phyloP scores from a whole-genome alignment of 345 rosid species.

The Ceriops tagal region DNA sequence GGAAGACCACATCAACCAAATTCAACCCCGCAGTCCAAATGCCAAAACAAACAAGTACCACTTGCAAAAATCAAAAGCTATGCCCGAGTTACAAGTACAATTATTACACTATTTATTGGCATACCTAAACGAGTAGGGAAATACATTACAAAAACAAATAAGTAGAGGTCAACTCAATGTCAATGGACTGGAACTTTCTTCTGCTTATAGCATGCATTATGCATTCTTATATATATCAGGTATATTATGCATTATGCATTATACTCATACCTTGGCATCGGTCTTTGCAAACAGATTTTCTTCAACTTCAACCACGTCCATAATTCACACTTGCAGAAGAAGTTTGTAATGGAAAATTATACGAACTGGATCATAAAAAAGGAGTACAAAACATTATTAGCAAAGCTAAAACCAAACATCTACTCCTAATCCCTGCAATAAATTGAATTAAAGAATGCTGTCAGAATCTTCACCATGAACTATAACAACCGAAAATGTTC shows the following conservation, averaged over 20 bases:
- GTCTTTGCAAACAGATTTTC: slow-evolving; percentile 82
- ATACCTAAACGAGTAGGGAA: background rate
- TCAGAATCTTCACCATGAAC: background rate
- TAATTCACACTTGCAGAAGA: slow-evolving; percentile 38
- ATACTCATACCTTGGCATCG: slow-evolving; percentile 87
- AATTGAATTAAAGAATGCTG: background rate
- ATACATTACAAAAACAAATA: background rate
- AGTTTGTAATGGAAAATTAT: slow-evolving; percentile 32
- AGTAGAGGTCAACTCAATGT: background rate
- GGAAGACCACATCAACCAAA: background rate
- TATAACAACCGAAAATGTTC: background rate
- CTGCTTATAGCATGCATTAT: too few species aligned
- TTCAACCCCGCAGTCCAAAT: background rate
- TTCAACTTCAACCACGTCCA: slow-evolving; percentile 86
- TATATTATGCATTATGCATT: background rate
- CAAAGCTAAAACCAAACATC: too few species aligned
- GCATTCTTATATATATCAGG: background rate
- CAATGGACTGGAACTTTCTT: too few species aligned
- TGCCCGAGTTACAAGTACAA: background rate
- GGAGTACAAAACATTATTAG: slow-evolving; percentile 1
- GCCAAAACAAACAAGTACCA: background rate
- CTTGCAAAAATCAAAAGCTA: background rate
- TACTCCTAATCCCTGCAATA: too few species aligned
- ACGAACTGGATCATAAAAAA: slow-evolving; percentile 34
- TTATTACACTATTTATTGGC: background rate